Conservation (phyloP, 495 filamentous ascomycete genomes). For the Trichocladium uniseriatum region DNA sequence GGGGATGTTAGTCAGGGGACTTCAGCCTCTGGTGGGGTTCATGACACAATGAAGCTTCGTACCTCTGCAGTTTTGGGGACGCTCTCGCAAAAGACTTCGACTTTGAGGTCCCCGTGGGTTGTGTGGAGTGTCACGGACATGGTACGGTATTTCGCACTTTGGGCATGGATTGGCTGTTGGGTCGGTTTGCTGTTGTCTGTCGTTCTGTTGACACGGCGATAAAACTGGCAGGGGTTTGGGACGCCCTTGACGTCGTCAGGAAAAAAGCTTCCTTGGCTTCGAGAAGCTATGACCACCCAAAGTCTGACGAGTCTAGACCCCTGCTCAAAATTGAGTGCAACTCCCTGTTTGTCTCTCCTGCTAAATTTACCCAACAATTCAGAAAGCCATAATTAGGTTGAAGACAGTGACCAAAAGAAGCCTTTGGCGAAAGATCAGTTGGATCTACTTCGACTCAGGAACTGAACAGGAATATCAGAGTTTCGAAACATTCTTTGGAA, state of each 20-base stretch:
- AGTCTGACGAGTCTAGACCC: too few species aligned
- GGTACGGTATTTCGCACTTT: conserved; percentile 3
- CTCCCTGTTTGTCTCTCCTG: too few species aligned
- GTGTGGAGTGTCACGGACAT: conserved; percentile 78
- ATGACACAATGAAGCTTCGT: conserved; percentile 6
- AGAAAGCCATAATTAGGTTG: too few species aligned
- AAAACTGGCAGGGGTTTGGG: not conserved
- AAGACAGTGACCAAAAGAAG: too few species aligned
- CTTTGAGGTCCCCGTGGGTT: conserved; percentile 79
- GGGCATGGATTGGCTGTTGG: not conserved
- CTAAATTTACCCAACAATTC: too few species aligned
- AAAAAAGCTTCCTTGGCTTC: too few species aligned
- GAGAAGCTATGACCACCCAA: not conserved
- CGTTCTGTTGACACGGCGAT: not conserved
- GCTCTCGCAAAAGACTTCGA: conserved; percentile 92
- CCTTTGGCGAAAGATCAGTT: too few species aligned
- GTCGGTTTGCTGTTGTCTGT: not conserved
- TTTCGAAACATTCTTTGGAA: too few species aligned
- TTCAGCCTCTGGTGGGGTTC: conserved; percentile 46
- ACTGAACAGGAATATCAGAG: too few species aligned
- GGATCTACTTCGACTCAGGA: too few species aligned
- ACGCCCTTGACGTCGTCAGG: not conserved
- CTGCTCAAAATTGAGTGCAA: too few species aligned
- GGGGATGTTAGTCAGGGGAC: not conserved
- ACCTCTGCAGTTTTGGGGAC: conserved; percentile 84